phyloP scores from a whole-genome alignment of 352 stramenopile genomes.

The Phytophthora uliginosa region DNA sequence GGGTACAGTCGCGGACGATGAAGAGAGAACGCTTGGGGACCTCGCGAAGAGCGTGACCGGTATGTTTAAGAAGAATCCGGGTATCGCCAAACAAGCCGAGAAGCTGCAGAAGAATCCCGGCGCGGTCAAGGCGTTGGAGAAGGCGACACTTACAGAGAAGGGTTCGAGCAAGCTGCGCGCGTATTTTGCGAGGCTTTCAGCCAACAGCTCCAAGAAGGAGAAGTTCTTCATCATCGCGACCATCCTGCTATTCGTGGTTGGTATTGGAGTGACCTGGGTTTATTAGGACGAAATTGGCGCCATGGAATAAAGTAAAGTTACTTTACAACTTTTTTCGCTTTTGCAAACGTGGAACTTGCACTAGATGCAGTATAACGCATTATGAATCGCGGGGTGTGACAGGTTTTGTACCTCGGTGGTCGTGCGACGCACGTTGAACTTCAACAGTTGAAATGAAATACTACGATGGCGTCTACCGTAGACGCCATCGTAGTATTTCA shows the following conservation, averaged over 20 bases:
- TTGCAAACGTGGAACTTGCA: too few species aligned
- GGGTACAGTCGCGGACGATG: not conserved
- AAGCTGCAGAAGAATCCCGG: not conserved
- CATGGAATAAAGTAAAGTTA: not conserved
- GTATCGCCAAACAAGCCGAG: not conserved
- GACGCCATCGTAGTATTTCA: too few species aligned
- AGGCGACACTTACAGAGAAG: not conserved
- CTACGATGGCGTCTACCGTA: too few species aligned
- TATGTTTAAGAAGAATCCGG: not conserved
- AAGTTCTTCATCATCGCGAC: conserved; percentile 1
- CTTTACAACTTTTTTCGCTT: not conserved
- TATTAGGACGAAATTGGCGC: not conserved
- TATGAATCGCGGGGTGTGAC: too few species aligned
- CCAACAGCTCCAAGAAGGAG: not conserved
- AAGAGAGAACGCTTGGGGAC: not conserved
- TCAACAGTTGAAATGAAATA: not conserved
- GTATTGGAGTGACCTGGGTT: not conserved
- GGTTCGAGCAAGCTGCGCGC: not conserved
- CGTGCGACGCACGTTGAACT: not conserved
- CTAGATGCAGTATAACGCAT: too few species aligned
- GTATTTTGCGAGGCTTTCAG: not conserved
- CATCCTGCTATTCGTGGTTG: not conserved
- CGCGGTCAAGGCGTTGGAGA: not conserved
- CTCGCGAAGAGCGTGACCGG: not conserved
- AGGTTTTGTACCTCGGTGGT: too few species aligned